Evolutionary conservation across 495 filamentous ascomycete genomes (phyloP), one percentile per base, ranked within the genome.

Genomic region (Annulohypoxylon maeteangense): DNA sequence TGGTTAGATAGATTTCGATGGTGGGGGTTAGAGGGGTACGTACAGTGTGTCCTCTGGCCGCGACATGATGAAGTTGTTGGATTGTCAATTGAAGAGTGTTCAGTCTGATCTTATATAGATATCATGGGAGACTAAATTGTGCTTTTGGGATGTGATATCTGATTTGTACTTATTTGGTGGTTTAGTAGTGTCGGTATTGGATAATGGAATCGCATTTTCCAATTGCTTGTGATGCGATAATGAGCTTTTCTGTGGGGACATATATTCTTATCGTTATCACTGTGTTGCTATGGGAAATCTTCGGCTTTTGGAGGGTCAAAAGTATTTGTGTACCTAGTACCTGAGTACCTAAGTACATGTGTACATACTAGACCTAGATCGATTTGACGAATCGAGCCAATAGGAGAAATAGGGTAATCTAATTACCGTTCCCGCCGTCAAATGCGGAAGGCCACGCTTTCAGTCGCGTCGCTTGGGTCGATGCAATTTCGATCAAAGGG

Each of bases 21-120:
- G 65, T 38, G 62, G 60, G 54, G 60, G 47, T 31, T 40, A 38
- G 71, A 68, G 71, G 70, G 73, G 74, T 68, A 77, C 86, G 56
- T 84, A 96, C 93, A 98, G 89, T 63, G 86, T 90, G 83, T 98
- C 95, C 84, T 98, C 95, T 60, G 95, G 95, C 67, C 95, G 93
- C 68, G 95, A 98, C 95, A 98, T 97, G 77, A 36, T 91, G 77
- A 71, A 57, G 48, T 68, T 62, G 36, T 58, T 31, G 7, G 32
- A 12, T n/a, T 23, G 4, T 34, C n/a, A n/a, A n/a, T n/a, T n/a
- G n/a, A n/a, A n/a, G n/a, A n/a, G n/a, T n/a, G n/a, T n/a, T n/a
- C n/a, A n/a, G n/a, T n/a, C n/a, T n/a, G n/a, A n/a, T n/a, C n/a
- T n/a, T n/a, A n/a, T n/a, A n/a, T n/a, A n/a, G n/a, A n/a, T n/a